phyloP scores from a whole-genome alignment of 1,139 yeast species.

The Yamadazyma kanchanaburiensis region DNA sequence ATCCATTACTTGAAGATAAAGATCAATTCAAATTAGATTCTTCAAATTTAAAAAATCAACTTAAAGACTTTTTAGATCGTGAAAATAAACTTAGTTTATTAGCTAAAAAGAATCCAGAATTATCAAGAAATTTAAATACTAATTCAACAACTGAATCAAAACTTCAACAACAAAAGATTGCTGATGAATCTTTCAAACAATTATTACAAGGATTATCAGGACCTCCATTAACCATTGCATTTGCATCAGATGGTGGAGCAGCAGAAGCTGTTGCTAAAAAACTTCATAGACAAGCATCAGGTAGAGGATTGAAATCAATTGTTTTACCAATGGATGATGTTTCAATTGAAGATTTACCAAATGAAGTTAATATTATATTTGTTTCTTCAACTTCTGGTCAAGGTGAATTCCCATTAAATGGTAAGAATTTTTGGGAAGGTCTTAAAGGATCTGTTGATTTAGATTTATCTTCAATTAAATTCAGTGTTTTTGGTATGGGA shows the following conservation, averaged over 20 bases:
- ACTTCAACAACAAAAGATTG: slow-evolving; percentile 59
- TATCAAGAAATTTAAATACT: slow-evolving; percentile 69
- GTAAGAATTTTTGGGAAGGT: slow-evolving; percentile 86
- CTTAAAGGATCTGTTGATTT: slow-evolving; percentile 67
- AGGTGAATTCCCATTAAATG: slow-evolving; percentile 97
- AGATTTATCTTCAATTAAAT: slow-evolving; percentile 68
- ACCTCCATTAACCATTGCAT: slow-evolving; percentile 86
- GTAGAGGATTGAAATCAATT: slow-evolving; percentile 79
- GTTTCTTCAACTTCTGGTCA: slow-evolving; percentile 93
- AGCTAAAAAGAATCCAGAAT: slow-evolving; percentile 66
- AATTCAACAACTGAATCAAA: slow-evolving; percentile 60
- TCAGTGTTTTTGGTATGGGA: slow-evolving; percentile 86
- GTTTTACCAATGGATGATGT: slow-evolving; percentile 84
- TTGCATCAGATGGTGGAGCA: slow-evolving; percentile 94
- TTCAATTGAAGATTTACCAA: slow-evolving; percentile 73
- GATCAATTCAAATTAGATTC: slow-evolving; percentile 76
- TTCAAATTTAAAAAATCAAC: slow-evolving; percentile 70
- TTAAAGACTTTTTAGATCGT: slow-evolving; percentile 79
- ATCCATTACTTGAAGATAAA: slow-evolving; percentile 53
- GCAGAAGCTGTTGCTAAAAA: slow-evolving; percentile 84
- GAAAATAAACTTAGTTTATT: slow-evolving; percentile 83
- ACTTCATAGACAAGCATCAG: slow-evolving; percentile 77
- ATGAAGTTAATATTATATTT: slow-evolving; percentile 79
- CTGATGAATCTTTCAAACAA: slow-evolving; percentile 74
- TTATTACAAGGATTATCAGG: slow-evolving; percentile 86